Base-by-base conservation (phyloP, 257 asterid species). In the Capsicum chinense region DNA sequence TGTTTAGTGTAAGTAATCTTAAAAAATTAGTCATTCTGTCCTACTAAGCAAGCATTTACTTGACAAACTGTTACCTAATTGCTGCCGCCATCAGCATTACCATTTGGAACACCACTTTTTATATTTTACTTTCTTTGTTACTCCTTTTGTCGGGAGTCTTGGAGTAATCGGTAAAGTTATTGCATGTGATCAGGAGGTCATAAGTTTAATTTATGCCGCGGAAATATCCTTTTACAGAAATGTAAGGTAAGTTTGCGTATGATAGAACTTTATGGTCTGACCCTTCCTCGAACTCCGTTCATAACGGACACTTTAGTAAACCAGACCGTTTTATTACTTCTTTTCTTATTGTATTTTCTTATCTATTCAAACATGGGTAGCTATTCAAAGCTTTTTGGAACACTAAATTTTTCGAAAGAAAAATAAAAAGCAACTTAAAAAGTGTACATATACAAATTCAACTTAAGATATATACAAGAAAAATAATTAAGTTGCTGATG, bases 311-410 rank as follows among this genome's bases (percentile, higher is more conserved):
- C 5, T 39, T 39, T 39, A 39, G 42, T 39, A 0, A 2, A 39
- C 5, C 42, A 39, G 42, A 2, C 42, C 5, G 5, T 39, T 39
- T 39, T 39, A 39, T 39, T 39, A 39, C 5, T 39, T 4, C 42
- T 39, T 39, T 39, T 39, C 42, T 26, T 26, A 26, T 26, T 26
- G 33, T 26, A 3, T 60, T 42, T 42, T 42, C 47, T 0, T 21
- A 21, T 63, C 21, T 63, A 7, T 6, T 76, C 81, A 26, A 76
- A 13, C 47, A 3, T 76, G 63, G 21, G 7, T 7, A 48, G 44
- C 6, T 52, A 76, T 76, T 76, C 81, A 76, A 76, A 76, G n/a
- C 13, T 21, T 52, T 74, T 76, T 14, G 63, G 62, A 76, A 76
- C 81, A 52, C 58, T 26, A 52, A 21, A 76, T n/a, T 19, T 76